These are phyloP conservation scores for Lepidopterella palustris DNA, from an alignment of 495 filamentous ascomycete genomes.

Conservation along the genomic window DNA sequence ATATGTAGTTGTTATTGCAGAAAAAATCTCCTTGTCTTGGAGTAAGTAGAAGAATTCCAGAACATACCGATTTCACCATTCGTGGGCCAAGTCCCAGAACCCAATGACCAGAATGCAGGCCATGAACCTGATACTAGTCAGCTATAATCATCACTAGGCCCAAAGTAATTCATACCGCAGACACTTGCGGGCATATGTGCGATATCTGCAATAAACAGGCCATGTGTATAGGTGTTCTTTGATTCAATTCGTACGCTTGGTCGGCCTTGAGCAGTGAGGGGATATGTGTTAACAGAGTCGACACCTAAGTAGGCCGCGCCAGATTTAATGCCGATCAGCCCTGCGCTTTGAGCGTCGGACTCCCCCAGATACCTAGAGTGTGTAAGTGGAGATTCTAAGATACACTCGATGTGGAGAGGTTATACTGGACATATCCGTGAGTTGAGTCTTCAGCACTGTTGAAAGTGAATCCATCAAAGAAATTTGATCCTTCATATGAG, in stretches of 20 bases:
- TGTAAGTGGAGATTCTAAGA: background rate
- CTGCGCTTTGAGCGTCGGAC: constrained; percentile 17
- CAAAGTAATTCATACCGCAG: constrained; percentile 28
- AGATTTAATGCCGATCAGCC: constrained; percentile 25
- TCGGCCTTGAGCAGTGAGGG: constrained; percentile 26
- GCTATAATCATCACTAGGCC: background rate
- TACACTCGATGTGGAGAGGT: background rate
- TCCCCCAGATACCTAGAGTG: constrained; percentile 19
- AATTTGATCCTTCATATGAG: constrained; percentile 13
- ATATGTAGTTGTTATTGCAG: too few species aligned
- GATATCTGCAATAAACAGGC: constrained; percentile 36
- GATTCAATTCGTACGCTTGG: constrained; percentile 32
- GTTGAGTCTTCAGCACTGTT: constrained; percentile 33
- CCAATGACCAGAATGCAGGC: constrained; percentile 57
- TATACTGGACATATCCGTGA: constrained; percentile 33
- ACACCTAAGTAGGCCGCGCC: constrained; percentile 29
- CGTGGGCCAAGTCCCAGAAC: constrained; percentile 62
- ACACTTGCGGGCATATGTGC: constrained; percentile 34
- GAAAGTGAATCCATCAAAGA: constrained; percentile 35
- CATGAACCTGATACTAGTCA: background rate
- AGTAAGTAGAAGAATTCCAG: background rate
- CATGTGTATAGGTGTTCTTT: constrained; percentile 31
- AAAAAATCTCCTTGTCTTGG: too few species aligned
- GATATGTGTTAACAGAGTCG: constrained; percentile 27
- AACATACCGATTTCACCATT: constrained; percentile 60